phyloP scores from a whole-genome alignment of 805 yeast genomes.

The Lipomyces yamanashiensis region DNA sequence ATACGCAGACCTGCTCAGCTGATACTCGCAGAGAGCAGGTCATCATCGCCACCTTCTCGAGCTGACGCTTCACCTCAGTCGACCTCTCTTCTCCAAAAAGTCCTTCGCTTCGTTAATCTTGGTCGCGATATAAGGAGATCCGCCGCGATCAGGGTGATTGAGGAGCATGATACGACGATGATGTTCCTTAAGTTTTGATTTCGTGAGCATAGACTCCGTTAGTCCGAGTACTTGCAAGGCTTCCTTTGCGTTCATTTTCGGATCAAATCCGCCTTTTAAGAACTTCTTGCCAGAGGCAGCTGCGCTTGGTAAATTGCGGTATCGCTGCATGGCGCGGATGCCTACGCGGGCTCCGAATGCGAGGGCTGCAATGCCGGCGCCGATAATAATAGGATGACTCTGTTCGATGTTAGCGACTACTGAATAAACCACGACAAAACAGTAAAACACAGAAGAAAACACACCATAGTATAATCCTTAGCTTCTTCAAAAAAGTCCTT shows the following conservation, averaged over 20 bases:
- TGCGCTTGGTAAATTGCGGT: conserved; percentile 23
- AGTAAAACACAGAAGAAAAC: not conserved
- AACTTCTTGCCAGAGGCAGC: conserved; percentile 53
- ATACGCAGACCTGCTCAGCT: too few relatives aligned
- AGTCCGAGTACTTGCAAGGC: conserved; percentile 40
- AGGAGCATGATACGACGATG: conserved; percentile 78
- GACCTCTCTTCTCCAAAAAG: conserved; percentile 60
- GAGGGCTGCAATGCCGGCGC: conserved; percentile 38
- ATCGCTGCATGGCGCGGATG: conserved; percentile 35
- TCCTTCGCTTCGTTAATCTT: conserved; percentile 88
- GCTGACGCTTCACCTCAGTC: conserved; percentile 13
- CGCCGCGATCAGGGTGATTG: conserved; percentile 91
- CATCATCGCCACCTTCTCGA: not conserved
- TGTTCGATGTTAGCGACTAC: not conserved
- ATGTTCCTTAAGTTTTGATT: conserved; percentile 59
- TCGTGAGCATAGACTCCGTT: conserved; percentile 46
- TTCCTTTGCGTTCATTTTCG: conserved; percentile 52
- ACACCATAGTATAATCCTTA: conserved; percentile 34
- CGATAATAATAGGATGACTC: conserved; percentile 39
- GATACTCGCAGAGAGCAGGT: not conserved
- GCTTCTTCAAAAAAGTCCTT: conserved; percentile 24
- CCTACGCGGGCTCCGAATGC: conserved; percentile 38
- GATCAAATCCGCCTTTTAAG: conserved; percentile 85
- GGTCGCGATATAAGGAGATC: conserved; percentile 78
- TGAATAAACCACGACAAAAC: not conserved